Evolutionary conservation across 805 yeast genomes (phyloP).

Genomic region (Limtongozyma cylindracea): DNA sequence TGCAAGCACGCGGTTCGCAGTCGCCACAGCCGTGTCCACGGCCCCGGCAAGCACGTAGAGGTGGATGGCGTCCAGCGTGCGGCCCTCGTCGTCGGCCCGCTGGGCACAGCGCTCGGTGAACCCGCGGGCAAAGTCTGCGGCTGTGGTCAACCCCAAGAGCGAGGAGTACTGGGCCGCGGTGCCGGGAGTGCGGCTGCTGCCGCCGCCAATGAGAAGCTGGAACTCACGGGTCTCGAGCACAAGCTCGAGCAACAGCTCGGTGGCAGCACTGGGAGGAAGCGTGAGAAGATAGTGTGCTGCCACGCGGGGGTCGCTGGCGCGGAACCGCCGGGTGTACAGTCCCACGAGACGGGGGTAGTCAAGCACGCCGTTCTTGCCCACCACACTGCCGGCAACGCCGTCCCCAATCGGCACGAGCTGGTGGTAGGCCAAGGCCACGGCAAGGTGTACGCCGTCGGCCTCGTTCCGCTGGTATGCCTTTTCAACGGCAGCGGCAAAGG

Average conservation of each 20-base stretch:
- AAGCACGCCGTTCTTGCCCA: slow-evolving; percentile 10
- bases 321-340: slow-evolving; percentile 59
- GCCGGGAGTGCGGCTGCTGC: slow-evolving; percentile 52
- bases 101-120: slow-evolving; percentile 72
- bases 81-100: slow-evolving; percentile 78
- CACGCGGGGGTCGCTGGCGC: slow-evolving; percentile 64
- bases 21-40: slow-evolving; percentile 50
- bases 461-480: slow-evolving; percentile 38
- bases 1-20: slow-evolving; percentile 55
- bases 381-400: slow-evolving; percentile 8
- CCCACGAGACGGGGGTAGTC: slow-evolving; percentile 47
- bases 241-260: slow-evolving; percentile 60
- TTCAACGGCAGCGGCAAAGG: slow-evolving; percentile 59
- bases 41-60: slow-evolving; percentile 79
- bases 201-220: slow-evolving; percentile 58
- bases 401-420: slow-evolving; percentile 33
- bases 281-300: slow-evolving; percentile 77
- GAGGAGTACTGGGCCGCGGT: slow-evolving; percentile 55
- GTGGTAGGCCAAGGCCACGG: slow-evolving; percentile 55
- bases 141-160: slow-evolving; percentile 30
- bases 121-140: slow-evolving; percentile 32
- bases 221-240: slow-evolving; percentile 75
- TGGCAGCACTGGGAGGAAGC: slow-evolving; percentile 54
- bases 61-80: slow-evolving; percentile 61
- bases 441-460: slow-evolving; percentile 73